Evolutionary conservation across 2,329 filamentous ascomycete genomes (phyloP).

Genomic region (Fusarium irregulare): DNA sequence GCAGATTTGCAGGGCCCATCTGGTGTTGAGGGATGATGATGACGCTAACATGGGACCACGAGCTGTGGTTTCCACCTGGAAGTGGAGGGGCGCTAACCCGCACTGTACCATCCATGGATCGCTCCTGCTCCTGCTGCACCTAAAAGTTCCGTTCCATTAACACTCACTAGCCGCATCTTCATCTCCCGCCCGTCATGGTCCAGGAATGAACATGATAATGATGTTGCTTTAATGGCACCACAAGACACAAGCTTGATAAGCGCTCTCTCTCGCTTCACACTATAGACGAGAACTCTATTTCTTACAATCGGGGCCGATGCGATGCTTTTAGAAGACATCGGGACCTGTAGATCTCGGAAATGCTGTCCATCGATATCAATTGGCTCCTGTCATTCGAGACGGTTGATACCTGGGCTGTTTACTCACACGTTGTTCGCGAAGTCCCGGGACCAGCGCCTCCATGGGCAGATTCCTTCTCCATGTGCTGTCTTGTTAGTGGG

Average conservation of each 20-base stretch:
- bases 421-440: conserved; percentile 43
- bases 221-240: conserved; percentile 31
- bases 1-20: conserved; percentile 35
- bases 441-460: conserved; percentile 43
- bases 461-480: conserved; percentile 44
- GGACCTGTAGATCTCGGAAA: conserved; percentile 34
- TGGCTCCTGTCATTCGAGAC: conserved; percentile 32
- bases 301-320: conserved; percentile 1
- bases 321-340: conserved; percentile 1
- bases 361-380: conserved; percentile 11
- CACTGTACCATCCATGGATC: conserved; percentile 13
- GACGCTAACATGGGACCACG: conserved; percentile 45
- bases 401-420: conserved; percentile 27
- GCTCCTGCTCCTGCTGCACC: neutral
- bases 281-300: conserved; percentile 13
- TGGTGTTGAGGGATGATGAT: conserved; percentile 42
- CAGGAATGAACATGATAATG: neutral
- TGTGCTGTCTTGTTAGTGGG: conserved; percentile 41
- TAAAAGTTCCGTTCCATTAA: neutral
- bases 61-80: conserved; percentile 12
- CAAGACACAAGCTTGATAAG: neutral
- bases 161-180: neutral
- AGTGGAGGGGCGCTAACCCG: neutral
- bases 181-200: neutral
- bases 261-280: conserved; percentile 3